These are phyloP conservation scores for Xylaria sp. DNA, from an alignment of 2,329 filamentous ascomycete genomes.

Conservation along the genomic window DNA sequence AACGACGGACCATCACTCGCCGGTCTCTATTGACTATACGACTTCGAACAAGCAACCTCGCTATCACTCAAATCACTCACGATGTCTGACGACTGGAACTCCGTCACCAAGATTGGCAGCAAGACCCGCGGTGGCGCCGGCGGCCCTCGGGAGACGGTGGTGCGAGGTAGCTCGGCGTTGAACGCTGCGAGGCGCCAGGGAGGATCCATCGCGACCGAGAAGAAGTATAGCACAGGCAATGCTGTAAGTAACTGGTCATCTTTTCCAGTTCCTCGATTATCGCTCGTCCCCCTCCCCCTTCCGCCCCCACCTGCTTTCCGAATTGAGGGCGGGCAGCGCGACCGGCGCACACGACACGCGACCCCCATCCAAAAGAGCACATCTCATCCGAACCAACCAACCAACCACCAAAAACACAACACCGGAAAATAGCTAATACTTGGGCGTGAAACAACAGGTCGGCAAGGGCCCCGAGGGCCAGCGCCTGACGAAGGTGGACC, in stretches of 20 bases:
- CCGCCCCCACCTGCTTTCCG: constrained; percentile 1
- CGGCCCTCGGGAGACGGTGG: constrained; percentile 82
- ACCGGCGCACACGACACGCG: no score
- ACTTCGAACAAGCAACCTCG: constrained; percentile 15
- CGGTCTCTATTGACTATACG: not conserved
- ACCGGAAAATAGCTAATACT: constrained; percentile 5
- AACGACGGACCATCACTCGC: constrained; percentile 2
- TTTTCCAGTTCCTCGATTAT: not conserved
- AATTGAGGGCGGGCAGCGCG: not conserved
- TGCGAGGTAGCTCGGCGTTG: constrained; percentile 79
- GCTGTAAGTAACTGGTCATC: constrained; percentile 59
- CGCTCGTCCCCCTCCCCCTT: not conserved
- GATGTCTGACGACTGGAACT: constrained; percentile 78
- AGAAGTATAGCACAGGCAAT: constrained; percentile 83
- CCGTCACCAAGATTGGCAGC: constrained; percentile 90
- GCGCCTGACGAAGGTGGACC: constrained; percentile 96
- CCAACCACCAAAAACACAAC: not conserved
- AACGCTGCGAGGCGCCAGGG: constrained; percentile 89
- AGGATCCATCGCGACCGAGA: constrained; percentile 79
- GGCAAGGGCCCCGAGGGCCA: constrained; percentile 76
- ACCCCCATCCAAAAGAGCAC: not conserved
- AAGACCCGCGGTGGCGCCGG: constrained; percentile 69
- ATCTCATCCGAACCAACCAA: not conserved
- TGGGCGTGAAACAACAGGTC: constrained; percentile 40
- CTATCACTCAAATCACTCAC: constrained; percentile 53